phyloP scores from a whole-genome alignment of 1,284 basidiomycete genomes.

The Leccinum subatratum region DNA sequence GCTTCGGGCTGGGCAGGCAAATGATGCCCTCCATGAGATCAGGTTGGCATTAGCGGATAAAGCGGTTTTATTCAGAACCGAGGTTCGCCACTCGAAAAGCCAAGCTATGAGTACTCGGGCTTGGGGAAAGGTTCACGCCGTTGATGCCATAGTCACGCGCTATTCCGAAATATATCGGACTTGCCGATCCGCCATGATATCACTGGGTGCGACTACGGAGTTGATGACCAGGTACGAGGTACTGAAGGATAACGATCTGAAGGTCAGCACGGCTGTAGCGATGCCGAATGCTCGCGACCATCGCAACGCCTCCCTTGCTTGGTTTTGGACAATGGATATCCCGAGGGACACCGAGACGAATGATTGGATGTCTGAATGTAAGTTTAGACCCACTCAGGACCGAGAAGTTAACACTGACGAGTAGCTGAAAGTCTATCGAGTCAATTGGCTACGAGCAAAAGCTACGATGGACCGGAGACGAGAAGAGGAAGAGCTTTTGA shows the following conservation, averaged over 20 bases:
- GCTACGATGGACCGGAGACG: neutral
- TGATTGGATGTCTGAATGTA: conserved; percentile 8
- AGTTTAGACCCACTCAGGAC: neutral
- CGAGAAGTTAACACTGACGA: neutral
- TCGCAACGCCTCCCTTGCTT: neutral
- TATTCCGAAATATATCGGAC: neutral
- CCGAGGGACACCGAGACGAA: neutral
- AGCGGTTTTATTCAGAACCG: neutral
- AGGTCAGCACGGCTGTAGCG: neutral
- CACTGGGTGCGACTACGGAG: neutral
- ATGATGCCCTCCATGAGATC: neutral
- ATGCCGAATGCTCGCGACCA: neutral
- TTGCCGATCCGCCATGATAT: neutral
- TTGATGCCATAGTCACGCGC: neutral
- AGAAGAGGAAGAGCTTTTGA: neutral
- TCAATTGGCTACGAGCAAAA: conserved; percentile 3
- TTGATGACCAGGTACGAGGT: neutral
- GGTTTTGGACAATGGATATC: conserved; percentile 6
- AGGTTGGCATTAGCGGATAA: neutral
- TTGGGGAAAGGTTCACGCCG: neutral
- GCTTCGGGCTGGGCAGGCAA: neutral
- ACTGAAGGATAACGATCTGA: neutral
- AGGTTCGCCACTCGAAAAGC: neutral
- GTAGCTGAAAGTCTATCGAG: neutral
- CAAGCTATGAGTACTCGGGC: neutral